phyloP scores from a whole-genome alignment of 2,329 filamentous ascomycete genomes.

The Dactylella cylindrospora region DNA sequence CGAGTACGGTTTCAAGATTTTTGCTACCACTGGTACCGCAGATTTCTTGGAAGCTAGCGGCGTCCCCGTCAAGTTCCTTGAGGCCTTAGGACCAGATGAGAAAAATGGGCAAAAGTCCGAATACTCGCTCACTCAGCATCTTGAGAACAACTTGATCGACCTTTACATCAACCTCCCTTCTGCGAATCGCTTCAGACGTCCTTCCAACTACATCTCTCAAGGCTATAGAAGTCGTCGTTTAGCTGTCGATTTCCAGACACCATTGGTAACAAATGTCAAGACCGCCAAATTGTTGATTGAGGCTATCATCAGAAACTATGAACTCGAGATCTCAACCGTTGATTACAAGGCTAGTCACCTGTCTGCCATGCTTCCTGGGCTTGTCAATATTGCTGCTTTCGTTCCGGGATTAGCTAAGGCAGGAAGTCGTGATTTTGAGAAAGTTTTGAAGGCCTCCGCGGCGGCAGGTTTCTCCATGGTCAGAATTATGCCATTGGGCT shows the following conservation, averaged over 20 bases:
- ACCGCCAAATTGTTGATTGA: constrained; percentile 97
- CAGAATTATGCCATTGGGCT: constrained; percentile 72
- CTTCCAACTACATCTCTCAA: constrained; percentile 97
- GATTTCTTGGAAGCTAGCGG: constrained; percentile 94
- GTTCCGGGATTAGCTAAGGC: constrained; percentile 70
- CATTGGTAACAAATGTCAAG: constrained; percentile 97
- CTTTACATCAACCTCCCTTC: constrained; percentile 99
- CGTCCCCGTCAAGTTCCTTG: constrained; percentile 88
- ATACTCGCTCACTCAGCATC: constrained; percentile 93
- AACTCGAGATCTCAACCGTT: constrained; percentile 76
- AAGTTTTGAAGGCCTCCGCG: constrained; percentile 71
- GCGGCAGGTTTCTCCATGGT: constrained; percentile 78
- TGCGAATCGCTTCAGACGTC: constrained; percentile 92
- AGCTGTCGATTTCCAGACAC: constrained; percentile 97
- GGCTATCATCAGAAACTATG: constrained; percentile 84
- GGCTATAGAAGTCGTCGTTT: constrained; percentile 95
- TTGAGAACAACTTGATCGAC: constrained; percentile 97
- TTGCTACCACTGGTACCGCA: constrained; percentile 92
- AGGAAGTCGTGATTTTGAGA: constrained; percentile 67
- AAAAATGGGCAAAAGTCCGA: constrained; percentile 87
- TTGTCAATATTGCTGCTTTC: constrained; percentile 79
- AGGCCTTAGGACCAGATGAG: constrained; percentile 71
- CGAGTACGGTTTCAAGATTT: constrained; percentile 90
- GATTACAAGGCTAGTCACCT: constrained; percentile 91
- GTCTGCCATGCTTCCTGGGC: constrained; percentile 70